Conservation (phyloP, 2,329 filamentous ascomycete species). For the Cordyceps pruinosa region DNA sequence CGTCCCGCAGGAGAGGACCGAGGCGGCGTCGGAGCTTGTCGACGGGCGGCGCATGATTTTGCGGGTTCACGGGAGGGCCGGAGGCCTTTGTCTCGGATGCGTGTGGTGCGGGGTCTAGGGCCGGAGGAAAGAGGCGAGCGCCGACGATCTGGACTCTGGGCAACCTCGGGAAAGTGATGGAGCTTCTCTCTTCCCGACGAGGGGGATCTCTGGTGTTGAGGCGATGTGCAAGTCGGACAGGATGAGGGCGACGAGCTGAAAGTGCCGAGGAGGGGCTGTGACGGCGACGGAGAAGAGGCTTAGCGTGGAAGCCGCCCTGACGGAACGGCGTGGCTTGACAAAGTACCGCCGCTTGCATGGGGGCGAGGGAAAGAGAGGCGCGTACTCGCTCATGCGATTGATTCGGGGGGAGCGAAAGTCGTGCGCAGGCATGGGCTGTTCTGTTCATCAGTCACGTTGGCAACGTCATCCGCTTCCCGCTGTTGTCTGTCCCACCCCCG, state of each 20-base stretch:
- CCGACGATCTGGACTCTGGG: no score
- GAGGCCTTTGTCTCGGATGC: background rate
- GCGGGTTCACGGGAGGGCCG: background rate
- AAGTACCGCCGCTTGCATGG: no score
- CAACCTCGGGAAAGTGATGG: no score
- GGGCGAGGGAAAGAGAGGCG: no score
- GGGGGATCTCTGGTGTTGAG: no score
- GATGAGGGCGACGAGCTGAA: no score
- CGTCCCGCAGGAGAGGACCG: slow-evolving; percentile 25
- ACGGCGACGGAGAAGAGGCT: background rate
- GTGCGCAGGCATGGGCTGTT: background rate
- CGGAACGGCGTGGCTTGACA: background rate
- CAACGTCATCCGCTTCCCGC: background rate
- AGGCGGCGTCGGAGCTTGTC: slow-evolving; percentile 25
- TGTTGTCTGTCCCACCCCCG: background rate
- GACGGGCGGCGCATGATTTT: slow-evolving; percentile 21
- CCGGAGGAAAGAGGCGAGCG: background rate
- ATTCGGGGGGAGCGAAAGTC: background rate
- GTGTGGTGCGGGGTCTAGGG: no score
- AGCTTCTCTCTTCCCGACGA: no score
- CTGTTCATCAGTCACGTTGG: no score
- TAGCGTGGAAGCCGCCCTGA: no score
- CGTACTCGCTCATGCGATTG: background rate
- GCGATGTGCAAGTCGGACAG: no score
- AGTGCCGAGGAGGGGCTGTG: background rate